These are phyloP conservation scores for Margaritispora aquatica DNA, from an alignment of 495 filamentous ascomycete genomes.

Conservation along the genomic window DNA sequence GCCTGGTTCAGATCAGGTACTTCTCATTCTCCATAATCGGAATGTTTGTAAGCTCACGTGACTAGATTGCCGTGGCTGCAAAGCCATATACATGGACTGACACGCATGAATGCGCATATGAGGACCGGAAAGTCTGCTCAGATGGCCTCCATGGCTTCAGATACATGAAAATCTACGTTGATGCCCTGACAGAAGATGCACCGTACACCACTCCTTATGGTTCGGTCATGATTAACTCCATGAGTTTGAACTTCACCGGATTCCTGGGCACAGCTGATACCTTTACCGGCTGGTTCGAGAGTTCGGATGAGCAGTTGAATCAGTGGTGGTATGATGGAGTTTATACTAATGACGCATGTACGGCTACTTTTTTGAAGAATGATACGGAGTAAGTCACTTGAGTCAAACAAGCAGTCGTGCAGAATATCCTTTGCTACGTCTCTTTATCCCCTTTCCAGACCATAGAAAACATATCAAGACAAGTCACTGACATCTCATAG, in stretches of 20 bases:
- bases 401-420: too few relatives aligned
- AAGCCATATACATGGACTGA: conserved; percentile 35
- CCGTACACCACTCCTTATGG: conserved; percentile 35
- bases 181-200: conserved; percentile 32
- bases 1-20: conserved; percentile 34
- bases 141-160: conserved; percentile 44
- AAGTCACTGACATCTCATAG: too few relatives aligned
- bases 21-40: neutral
- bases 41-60: conserved; percentile 4
- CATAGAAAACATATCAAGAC: too few relatives aligned
- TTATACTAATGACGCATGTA: conserved; percentile 40
- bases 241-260: conserved; percentile 33
- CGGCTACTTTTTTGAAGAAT: conserved; percentile 31
- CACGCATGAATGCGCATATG: conserved; percentile 30
- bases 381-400: too few relatives aligned
- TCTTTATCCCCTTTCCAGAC: too few relatives aligned
- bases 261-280: conserved; percentile 38
- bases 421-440: too few relatives aligned
- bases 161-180: conserved; percentile 38
- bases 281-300: conserved; percentile 41
- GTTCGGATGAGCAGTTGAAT: conserved; percentile 37
- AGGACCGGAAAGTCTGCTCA: conserved; percentile 33
- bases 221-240: conserved; percentile 29
- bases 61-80: conserved; percentile 31
- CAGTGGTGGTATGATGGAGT: conserved; percentile 44